Percentiles rank a stretch among this genome's conserved stretches.
Evolutionary conservation across 805 yeast species (phyloP).

Genomic region (Ogataea henricii): DNA sequence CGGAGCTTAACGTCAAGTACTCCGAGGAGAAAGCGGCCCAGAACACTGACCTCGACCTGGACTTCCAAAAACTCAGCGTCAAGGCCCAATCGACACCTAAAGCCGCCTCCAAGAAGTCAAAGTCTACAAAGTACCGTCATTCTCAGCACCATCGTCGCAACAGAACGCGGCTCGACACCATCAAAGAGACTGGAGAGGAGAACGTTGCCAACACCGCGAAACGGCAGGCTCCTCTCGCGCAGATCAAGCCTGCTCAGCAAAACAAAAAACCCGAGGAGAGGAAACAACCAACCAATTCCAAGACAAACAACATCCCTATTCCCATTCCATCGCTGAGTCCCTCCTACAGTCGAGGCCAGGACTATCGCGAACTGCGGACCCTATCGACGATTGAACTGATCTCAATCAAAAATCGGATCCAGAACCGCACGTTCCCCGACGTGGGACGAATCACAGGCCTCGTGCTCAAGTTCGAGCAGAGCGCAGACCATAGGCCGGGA

Average conservation of each 20-base stretch:
- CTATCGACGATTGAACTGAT: conserved; percentile 22
- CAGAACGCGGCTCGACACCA: conserved; percentile 7
- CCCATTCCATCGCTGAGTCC: conserved; percentile 17
- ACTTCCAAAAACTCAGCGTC: not conserved
- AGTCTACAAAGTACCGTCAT: conserved; percentile 1
- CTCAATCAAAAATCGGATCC: conserved; percentile 22
- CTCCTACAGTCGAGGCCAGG: conserved; percentile 15
- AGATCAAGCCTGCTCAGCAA: not conserved
- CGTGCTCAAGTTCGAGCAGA: conserved; percentile 23
- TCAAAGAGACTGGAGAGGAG: conserved; percentile 7
- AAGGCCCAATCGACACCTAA: conserved; percentile 4
- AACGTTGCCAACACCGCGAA: not conserved
- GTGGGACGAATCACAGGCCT: conserved; percentile 21
- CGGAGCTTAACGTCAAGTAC: conserved; percentile 22
- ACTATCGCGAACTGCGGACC: conserved; percentile 14
- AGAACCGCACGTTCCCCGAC: conserved; percentile 17
- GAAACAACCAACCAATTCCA: not conserved
- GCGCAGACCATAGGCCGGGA: conserved; percentile 11
- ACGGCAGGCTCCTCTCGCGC: not conserved
- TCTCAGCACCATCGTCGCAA: conserved; percentile 4
- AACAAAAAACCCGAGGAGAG: not conserved
- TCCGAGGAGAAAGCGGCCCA: not conserved
- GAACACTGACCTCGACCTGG: not conserved
- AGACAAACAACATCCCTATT: conserved; percentile 6
- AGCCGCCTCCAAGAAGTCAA: not conserved